A percentile compares a stretch with the other conserved stretches of the same genome.
phyloP scores from a whole-genome alignment of 148 eudicot species.

The Persicaria tinctoria region DNA sequence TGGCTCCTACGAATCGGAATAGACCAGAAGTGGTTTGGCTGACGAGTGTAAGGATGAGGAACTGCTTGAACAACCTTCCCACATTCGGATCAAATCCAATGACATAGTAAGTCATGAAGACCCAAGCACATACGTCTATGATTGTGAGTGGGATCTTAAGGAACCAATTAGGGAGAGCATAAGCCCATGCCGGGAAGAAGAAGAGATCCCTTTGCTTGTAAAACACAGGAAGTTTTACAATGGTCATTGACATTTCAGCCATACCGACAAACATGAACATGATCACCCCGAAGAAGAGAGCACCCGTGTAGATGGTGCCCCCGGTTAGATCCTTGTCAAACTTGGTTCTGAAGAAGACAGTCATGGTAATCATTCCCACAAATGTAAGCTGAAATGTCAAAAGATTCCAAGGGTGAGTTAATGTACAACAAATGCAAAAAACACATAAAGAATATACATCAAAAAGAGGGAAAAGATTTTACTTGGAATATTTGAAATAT shows the following conservation, averaged over 20 bases:
- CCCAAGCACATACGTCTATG: constrained; percentile 44
- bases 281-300: constrained; percentile 40
- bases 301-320: constrained; percentile 45
- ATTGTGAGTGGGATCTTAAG: constrained; percentile 54
- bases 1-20: constrained; percentile 45
- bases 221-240: constrained; percentile 70
- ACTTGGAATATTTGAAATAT: constrained; percentile 40
- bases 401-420: not conserved
- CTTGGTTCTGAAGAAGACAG: constrained; percentile 54
- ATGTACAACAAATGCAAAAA: not conserved
- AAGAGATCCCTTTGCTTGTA: constrained; percentile 68
- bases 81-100: constrained; percentile 67
- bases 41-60: constrained; percentile 41
- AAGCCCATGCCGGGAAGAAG: constrained; percentile 72
- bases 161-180: constrained; percentile 61
- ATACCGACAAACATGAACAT: constrained; percentile 49
- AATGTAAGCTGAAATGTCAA: constrained; percentile 31
- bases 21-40: constrained; percentile 60
- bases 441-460: not conserved
- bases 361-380: constrained; percentile 40
- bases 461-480: not conserved
- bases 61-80: constrained; percentile 61
- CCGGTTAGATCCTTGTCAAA: constrained; percentile 29
- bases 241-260: constrained; percentile 59
- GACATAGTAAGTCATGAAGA: constrained; percentile 47